These are phyloP conservation scores for Hanseniaspora hatyaiensis DNA, from an alignment of 805 yeast species.

Conservation along the genomic window DNA sequence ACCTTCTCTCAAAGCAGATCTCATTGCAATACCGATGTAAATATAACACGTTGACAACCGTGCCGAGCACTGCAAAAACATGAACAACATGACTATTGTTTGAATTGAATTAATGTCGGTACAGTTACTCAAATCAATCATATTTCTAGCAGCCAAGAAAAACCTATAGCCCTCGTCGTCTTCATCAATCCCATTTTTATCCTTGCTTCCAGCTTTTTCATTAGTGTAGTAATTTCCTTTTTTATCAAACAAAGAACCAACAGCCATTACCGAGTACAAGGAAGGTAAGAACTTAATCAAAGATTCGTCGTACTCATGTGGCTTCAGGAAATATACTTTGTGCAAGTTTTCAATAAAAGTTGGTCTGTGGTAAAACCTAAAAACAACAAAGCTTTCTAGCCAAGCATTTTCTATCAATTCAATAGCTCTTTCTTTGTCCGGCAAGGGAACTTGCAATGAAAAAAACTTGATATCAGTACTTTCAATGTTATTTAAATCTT, in stretches of 20 bases:
- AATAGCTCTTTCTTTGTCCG: conserved; percentile 64
- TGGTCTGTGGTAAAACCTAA: conserved; percentile 79
- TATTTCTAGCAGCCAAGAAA: conserved; percentile 72
- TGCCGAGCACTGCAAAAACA: conserved; percentile 82
- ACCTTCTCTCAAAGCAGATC: conserved; percentile 79
- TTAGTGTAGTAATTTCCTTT: not conserved
- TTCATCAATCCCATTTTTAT: conserved; percentile 27
- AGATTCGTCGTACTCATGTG: conserved; percentile 59
- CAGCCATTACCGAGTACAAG: conserved; percentile 74
- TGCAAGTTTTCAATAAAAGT: conserved; percentile 65
- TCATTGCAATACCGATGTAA: conserved; percentile 76
- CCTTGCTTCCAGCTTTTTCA: not conserved
- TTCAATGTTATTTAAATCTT: not conserved
- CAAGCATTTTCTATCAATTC: conserved; percentile 67
- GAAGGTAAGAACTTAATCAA: conserved; percentile 74
- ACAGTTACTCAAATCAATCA: conserved; percentile 78
- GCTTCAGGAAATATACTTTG: conserved; percentile 64
- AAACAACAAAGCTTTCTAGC: conserved; percentile 74
- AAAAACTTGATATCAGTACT: conserved; percentile 16
- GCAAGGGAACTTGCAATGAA: conserved; percentile 50
- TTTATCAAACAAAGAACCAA: conserved; percentile 56
- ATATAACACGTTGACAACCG: conserved; percentile 81
- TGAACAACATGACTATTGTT: conserved; percentile 72
- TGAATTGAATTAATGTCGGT: conserved; percentile 74
- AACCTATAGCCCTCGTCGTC: conserved; percentile 66